Percentiles rank a stretch among this genome's conserved stretches.
These are phyloP conservation scores for Kwoniella botswanensis DNA, from an alignment of 768 basidiomycete genomes.

Conservation along the genomic window DNA sequence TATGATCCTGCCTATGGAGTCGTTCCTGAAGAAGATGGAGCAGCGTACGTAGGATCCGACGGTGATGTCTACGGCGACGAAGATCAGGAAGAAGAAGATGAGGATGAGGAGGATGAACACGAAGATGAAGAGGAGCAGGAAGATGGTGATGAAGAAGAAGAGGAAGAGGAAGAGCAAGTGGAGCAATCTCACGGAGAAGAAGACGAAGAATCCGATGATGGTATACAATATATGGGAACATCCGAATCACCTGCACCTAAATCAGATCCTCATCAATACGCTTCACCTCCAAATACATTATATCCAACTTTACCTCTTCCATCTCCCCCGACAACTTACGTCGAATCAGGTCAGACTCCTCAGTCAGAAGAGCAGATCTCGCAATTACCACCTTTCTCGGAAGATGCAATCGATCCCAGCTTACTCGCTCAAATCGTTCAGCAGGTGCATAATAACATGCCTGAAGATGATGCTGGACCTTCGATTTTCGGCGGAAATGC, in stretches of 20 bases:
- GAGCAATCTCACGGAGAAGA: conserved; percentile 12
- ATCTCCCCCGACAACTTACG: not conserved
- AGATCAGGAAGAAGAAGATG: conserved; percentile 13
- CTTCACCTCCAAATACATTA: conserved; percentile 8
- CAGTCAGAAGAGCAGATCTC: conserved; percentile 11
- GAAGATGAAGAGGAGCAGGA: conserved; percentile 12
- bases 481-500: not conserved
- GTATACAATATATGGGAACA: conserved; percentile 23
- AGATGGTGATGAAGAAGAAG: conserved; percentile 13
- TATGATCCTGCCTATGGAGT: conserved; percentile 24
- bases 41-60: conserved; percentile 25
- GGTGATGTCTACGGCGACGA: conserved; percentile 27
- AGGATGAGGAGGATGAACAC: conserved; percentile 14
- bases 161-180: conserved; percentile 22
- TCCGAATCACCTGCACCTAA: conserved; percentile 17
- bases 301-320: conserved; percentile 20
- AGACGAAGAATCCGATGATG: conserved; percentile 26
- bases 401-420: conserved; percentile 27
- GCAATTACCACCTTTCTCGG: conserved; percentile 18
- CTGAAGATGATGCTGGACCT: conserved; percentile 15
- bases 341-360: not conserved
- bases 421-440: conserved; percentile 23
- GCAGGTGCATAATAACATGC: conserved; percentile 23
- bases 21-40: conserved; percentile 18
- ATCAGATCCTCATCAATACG: not conserved